Conservation (phyloP, 306 rosid species). For the Hylodesmum podocarpum region DNA sequence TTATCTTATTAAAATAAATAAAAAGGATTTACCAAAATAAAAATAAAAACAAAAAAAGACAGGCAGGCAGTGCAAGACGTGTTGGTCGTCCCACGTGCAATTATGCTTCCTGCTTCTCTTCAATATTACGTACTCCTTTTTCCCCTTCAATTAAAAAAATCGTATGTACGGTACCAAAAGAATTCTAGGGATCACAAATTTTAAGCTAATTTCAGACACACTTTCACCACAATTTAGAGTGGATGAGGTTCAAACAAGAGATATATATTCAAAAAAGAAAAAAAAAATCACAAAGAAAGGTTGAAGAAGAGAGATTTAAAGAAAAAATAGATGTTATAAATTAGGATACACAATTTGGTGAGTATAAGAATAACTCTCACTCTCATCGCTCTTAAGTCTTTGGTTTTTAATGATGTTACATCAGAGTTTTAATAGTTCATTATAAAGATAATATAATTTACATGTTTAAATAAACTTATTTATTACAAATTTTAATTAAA, state of each 20-base stretch:
- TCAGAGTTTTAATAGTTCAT: too few species aligned
- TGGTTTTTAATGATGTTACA: too few species aligned
- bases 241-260: not conserved
- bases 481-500: not conserved
- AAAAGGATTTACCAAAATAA: not conserved
- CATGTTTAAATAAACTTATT: too few species aligned
- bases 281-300: too few species aligned
- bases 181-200: conserved; percentile 50
- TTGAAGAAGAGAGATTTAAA: too few species aligned
- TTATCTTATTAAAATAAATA: not conserved
- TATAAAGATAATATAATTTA: too few species aligned
- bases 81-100: conserved; percentile 68
- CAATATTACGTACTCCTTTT: conserved; percentile 16
- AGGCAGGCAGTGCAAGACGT: conserved; percentile 26
- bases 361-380: too few species aligned
- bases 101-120: conserved; percentile 47
- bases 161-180: conserved; percentile 47
- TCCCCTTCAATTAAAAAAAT: not conserved
- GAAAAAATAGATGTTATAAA: too few species aligned
- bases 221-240: not conserved
- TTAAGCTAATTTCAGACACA: not conserved
- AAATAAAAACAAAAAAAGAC: not conserved
- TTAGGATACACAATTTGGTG: too few species aligned
- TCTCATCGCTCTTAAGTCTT: too few species aligned
- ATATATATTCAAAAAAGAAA: not conserved